Percentiles rank a stretch among this genome's conserved stretches.
phyloP scores from a whole-genome alignment of 129 eudicot genomes.

The Calendula officinalis region DNA sequence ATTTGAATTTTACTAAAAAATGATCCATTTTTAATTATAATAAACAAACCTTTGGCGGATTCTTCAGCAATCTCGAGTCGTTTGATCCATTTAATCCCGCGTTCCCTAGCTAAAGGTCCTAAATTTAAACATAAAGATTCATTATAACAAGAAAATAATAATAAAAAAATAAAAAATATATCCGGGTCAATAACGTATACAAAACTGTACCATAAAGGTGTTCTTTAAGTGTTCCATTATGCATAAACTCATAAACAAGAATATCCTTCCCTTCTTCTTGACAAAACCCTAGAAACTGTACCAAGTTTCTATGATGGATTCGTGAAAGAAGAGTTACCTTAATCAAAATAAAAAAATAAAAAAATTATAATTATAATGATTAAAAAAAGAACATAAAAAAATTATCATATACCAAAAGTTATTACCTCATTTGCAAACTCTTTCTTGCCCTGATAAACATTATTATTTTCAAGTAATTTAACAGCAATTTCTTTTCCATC shows the following conservation, averaged over 20 bases:
- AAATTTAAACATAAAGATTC: constrained; percentile 17
- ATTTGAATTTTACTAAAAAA: too few relatives aligned
- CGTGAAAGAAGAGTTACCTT: constrained; percentile 98
- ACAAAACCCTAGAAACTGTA: constrained; percentile 96
- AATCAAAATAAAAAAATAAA: background rate
- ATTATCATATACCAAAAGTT: constrained; percentile 1
- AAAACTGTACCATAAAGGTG: constrained; percentile 77
- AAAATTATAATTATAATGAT: background rate
- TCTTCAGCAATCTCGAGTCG: constrained; percentile 99
- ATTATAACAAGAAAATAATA: background rate
- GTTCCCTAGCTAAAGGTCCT: constrained; percentile 76
- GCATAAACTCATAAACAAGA: constrained; percentile 96
- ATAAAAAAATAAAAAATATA: background rate
- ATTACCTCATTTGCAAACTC: constrained; percentile 90
- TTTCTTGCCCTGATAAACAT: constrained; percentile 90
- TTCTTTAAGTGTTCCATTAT: constrained; percentile 95
- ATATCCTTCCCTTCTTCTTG: constrained; percentile 93
- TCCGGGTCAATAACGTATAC: background rate
- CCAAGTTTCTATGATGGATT: constrained; percentile 95
- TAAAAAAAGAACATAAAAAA: constrained; percentile 2
- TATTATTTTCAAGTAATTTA: constrained; percentile 67
- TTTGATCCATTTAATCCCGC: constrained; percentile 74
- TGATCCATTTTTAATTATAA: background rate
- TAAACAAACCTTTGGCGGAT: constrained; percentile 78
- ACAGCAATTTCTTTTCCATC: constrained; percentile 95